phyloP scores from a whole-genome alignment of 352 stramenopile genomes.

The Pythium folliculosum region DNA sequence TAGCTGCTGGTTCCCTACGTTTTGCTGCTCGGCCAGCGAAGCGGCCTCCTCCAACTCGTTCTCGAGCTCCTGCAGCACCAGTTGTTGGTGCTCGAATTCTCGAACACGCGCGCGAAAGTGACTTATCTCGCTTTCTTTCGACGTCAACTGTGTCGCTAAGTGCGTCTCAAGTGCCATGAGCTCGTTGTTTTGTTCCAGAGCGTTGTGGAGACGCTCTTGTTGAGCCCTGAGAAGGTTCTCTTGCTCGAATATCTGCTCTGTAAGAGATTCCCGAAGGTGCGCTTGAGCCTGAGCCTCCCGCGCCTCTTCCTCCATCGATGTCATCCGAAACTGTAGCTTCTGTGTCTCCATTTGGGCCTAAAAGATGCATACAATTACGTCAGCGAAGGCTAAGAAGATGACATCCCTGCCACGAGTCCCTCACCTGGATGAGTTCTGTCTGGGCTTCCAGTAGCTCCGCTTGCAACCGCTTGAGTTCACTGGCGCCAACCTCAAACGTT shows the following conservation, averaged over 20 bases:
- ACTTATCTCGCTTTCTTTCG: neutral
- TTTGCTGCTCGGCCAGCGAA: slow-evolving; percentile 31
- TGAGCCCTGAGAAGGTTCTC: slow-evolving; percentile 33
- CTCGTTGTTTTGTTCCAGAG: slow-evolving; percentile 40
- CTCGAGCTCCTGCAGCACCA: slow-evolving; percentile 23
- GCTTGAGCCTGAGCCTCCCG: slow-evolving; percentile 23
- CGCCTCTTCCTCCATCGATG: slow-evolving; percentile 18
- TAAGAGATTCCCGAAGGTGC: slow-evolving; percentile 31
- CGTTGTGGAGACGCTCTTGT: slow-evolving; percentile 36
- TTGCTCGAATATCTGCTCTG: slow-evolving; percentile 42
- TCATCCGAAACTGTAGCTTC: slow-evolving; percentile 26
- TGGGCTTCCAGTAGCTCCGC: slow-evolving; percentile 20
- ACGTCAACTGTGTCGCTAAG: slow-evolving; percentile 17
- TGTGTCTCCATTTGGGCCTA: slow-evolving; percentile 22
- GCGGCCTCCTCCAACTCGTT: slow-evolving; percentile 28
- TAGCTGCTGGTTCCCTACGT: slow-evolving; percentile 31
- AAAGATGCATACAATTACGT: neutral
- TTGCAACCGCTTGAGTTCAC: slow-evolving; percentile 9
- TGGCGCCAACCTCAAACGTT: neutral
- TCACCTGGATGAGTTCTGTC: slow-evolving; percentile 18
- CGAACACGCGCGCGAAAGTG: neutral
- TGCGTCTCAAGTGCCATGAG: slow-evolving; percentile 35
- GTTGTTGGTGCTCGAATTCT: slow-evolving; percentile 9
- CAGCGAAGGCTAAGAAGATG: neutral
- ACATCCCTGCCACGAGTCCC: neutral